Evolutionary conservation across 2,329 filamentous ascomycete species (phyloP).

Genomic region (Sphaerulina vaccinii): DNA sequence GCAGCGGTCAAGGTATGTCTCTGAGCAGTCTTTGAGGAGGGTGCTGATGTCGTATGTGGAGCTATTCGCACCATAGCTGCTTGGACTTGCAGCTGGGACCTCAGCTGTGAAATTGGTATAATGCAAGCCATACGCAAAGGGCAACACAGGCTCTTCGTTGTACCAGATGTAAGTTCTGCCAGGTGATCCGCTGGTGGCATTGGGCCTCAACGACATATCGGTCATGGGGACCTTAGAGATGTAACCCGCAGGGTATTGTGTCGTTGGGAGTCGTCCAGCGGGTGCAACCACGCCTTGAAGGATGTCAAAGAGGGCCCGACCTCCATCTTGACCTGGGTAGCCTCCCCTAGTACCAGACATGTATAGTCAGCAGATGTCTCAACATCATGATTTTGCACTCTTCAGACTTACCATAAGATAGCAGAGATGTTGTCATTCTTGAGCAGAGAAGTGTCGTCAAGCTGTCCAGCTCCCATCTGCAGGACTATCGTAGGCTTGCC

Average conservation of each 20-base stretch:
- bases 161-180: constrained; percentile 63
- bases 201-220: constrained; percentile 56
- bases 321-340: constrained; percentile 61
- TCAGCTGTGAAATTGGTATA: constrained; percentile 55
- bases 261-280: constrained; percentile 56
- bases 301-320: constrained; percentile 55
- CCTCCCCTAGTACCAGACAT: too few relatives aligned
- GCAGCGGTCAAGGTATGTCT: constrained; percentile 44
- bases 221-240: constrained; percentile 53
- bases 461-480: constrained; percentile 52
- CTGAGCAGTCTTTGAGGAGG: constrained; percentile 40
- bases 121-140: constrained; percentile 58
- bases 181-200: constrained; percentile 41
- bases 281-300: constrained; percentile 52
- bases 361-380: too few relatives aligned
- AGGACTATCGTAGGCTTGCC: constrained; percentile 55
- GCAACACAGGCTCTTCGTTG: constrained; percentile 49
- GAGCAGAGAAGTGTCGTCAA: constrained; percentile 54
- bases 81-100: too few relatives aligned
- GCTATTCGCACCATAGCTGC: constrained; percentile 4
- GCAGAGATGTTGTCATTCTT: constrained; percentile 51
- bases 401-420: constrained; percentile 59
- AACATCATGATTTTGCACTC: too few relatives aligned
- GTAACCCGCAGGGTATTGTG: constrained; percentile 56
- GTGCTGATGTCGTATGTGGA: constrained; percentile 38